Percentiles rank a stretch among this genome's conserved stretches.
Conservation (phyloP, 1,284 basidiomycete species). For the Ustilago nuda region DNA sequence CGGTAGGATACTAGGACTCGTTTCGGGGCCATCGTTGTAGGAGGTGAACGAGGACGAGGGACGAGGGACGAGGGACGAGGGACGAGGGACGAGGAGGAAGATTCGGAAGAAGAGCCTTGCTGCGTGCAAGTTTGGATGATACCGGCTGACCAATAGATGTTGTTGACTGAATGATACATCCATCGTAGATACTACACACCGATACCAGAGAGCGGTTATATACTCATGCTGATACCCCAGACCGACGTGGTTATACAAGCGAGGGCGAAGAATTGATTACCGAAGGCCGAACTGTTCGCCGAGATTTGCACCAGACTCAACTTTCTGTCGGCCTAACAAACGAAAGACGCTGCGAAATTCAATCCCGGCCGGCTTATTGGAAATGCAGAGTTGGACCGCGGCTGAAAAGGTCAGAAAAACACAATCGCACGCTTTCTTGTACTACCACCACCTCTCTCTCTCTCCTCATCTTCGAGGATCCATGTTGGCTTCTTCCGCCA, state of each 20-base stretch:
- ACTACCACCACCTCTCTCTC: not conserved
- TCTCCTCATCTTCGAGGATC: not conserved
- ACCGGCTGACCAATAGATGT: too few species aligned
- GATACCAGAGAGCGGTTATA: too few species aligned
- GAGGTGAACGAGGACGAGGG: too few species aligned
- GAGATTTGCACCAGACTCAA: not conserved
- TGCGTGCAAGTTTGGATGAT: too few species aligned
- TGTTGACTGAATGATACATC: too few species aligned
- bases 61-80: not conserved
- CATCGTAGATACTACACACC: too few species aligned
- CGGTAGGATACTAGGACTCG: slow-evolving; percentile 35
- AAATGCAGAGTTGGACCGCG: slow-evolving; percentile 19
- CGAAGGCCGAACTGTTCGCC: slow-evolving; percentile 22
- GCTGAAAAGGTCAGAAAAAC: slow-evolving; percentile 5
- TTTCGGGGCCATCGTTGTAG: slow-evolving; percentile 16
- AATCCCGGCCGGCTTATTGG: not conserved
- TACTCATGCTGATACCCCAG: too few species aligned
- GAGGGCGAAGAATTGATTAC: not conserved
- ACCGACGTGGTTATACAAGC: too few species aligned
- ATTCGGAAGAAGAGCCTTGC: too few species aligned
- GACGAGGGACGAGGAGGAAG: not conserved
- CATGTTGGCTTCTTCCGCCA: slow-evolving; percentile 2
- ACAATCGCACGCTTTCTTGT: not conserved
- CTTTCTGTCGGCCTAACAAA: slow-evolving; percentile 7
- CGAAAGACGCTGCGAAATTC: not conserved